Conservation (phyloP, 2,329 filamentous ascomycete genomes). For the Xenoacremonium recifei region DNA sequence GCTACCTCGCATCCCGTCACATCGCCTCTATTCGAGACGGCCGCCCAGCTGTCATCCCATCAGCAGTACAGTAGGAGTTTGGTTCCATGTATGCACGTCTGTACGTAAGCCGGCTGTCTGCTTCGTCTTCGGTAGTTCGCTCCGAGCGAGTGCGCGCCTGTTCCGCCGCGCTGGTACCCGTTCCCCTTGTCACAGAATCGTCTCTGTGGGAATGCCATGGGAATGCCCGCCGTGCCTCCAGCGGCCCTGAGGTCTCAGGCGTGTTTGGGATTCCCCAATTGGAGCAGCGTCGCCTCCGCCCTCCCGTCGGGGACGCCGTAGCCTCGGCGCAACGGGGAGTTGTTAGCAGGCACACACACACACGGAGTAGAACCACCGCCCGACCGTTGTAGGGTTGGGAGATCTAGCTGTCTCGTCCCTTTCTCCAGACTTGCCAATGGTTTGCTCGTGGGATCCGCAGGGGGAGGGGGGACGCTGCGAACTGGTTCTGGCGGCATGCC, state of each 20-base stretch:
- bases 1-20: conserved; percentile 15
- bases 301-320: conserved; percentile 25
- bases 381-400: too few relatives aligned
- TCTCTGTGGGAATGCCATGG: too few relatives aligned
- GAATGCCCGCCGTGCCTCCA: too few relatives aligned
- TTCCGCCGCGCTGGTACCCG: conserved; percentile 24
- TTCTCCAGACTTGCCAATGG: too few relatives aligned
- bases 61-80: conserved; percentile 10
- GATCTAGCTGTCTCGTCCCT: too few relatives aligned
- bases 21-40: conserved; percentile 2
- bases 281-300: too few relatives aligned
- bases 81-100: neutral
- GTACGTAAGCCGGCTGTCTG: conserved; percentile 7
- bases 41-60: neutral
- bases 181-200: too few relatives aligned
- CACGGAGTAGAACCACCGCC: too few relatives aligned
- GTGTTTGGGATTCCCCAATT: conserved; percentile 23
- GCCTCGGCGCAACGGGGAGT: conserved; percentile 15
- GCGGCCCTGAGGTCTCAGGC: too few relatives aligned
- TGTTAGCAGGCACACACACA: conserved; percentile 1
- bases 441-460: too few relatives aligned
- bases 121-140: conserved; percentile 21
- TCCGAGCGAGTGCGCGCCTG: conserved; percentile 15
- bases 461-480: too few relatives aligned
- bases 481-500: too few relatives aligned